Evolutionary conservation across 768 basidiomycete species (phyloP), one percentile per base, ranked within the genome.

Genomic region (Russula sp.): DNA sequence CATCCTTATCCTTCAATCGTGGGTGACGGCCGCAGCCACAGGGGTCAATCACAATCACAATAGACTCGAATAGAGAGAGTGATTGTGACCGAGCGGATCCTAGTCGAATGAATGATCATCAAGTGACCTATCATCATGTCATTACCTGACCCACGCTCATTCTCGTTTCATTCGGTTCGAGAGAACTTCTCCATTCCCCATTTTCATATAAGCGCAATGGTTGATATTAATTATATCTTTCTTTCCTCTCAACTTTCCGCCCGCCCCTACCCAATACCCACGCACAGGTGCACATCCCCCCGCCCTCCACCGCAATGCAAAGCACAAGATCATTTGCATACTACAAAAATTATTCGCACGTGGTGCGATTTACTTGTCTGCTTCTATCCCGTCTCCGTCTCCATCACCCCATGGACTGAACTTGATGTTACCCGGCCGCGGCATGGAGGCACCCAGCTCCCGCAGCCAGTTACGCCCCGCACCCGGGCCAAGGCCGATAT

Each of bases 401-500:
- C 89, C 89, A 69, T 90, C 89, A 54, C 87, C 89, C 89, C 89
- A 91, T 36, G 89, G 89, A 70, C 88, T 90, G 71, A 90, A 92
- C 64, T 87, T 87, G 63, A 83, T 78, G 76, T 89, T 89, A 65
- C 83, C 80, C 67, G 83, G 79, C 68, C 83, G 79, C 42, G 88
- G 86, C 64, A 88, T 71, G n/a, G 83, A 78, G 55, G 57, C 59
- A 42, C 62, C 61, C 69, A 57, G 60, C 28, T 58, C 59, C 32
- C 84, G 83, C 65, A 89, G 73, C 89, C 88, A 89, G 52, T 83
- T 79, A n/a, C 87, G 85, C 57, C 87, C 73, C 20, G 64, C 59
- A 65, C 69, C 44, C 53, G 66, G 57, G 49, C 59, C 61, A 57
- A 46, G 44, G 55, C 59, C 63, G 34, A 59, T 62, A 36, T 63